These are phyloP conservation scores for Candida ficus DNA, from an alignment of 805 yeast species.

Conservation along the genomic window DNA sequence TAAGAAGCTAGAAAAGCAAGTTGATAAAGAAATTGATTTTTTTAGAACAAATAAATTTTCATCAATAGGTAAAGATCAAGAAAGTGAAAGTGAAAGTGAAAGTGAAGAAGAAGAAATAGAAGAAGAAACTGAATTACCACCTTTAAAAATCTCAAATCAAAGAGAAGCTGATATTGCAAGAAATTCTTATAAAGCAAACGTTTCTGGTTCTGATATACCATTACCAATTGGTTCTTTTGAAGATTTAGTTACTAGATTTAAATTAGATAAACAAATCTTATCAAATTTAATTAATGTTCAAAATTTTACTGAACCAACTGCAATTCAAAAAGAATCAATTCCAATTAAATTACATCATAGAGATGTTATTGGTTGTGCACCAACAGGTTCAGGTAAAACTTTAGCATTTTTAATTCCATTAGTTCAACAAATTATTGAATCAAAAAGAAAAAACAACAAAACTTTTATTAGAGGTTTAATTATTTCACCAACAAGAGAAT, in stretches of 20 bases:
- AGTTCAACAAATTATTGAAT: conserved; percentile 43
- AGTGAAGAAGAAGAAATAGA: conserved; percentile 23
- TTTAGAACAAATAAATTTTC: conserved; percentile 52
- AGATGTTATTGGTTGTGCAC: conserved; percentile 90
- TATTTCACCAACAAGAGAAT: conserved; percentile 91
- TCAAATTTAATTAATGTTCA: conserved; percentile 57
- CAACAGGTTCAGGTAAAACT: conserved; percentile 98
- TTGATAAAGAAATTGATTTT: conserved; percentile 77
- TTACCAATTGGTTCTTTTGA: conserved; percentile 86
- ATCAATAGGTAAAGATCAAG: conserved; percentile 21
- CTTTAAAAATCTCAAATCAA: conserved; percentile 42
- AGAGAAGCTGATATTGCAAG: conserved; percentile 62
- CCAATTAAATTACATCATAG: conserved; percentile 67
- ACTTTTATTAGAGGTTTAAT: conserved; percentile 67
- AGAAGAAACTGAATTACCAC: conserved; percentile 28
- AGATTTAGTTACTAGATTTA: conserved; percentile 67
- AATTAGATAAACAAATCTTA: conserved; percentile 49
- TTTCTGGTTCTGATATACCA: conserved; percentile 84
- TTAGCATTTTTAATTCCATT: conserved; percentile 84
- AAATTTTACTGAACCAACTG: conserved; percentile 81
- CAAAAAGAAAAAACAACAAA: conserved; percentile 13
- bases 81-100: conserved; percentile 22
- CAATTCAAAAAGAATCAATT: conserved; percentile 87
- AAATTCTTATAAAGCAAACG: conserved; percentile 56
- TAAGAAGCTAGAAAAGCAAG: conserved; percentile 39